Percentiles rank a stretch among this genome's conserved stretches.
Evolutionary conservation across 2,329 filamentous ascomycete genomes (phyloP).

Genomic region (Xylaria sp.): DNA sequence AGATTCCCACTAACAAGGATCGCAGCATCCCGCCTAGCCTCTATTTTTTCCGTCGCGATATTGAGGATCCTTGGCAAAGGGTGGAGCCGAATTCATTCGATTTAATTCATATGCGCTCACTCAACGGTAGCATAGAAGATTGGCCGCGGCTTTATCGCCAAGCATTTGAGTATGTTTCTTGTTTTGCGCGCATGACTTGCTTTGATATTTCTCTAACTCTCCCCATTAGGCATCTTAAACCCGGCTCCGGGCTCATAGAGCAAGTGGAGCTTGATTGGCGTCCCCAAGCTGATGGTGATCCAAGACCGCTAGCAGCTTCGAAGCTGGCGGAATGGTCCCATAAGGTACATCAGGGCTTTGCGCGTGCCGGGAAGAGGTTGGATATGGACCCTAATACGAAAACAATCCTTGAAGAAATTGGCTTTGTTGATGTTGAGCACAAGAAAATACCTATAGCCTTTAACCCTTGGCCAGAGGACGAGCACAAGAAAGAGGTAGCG

Average conservation of each 20-base stretch:
- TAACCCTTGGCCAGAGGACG: constrained; percentile 77
- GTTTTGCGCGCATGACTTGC: background rate
- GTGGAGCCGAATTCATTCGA: constrained; percentile 72
- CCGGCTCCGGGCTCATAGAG: constrained; percentile 80
- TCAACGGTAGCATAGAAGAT: constrained; percentile 79
- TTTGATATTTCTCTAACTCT: constrained; percentile 12
- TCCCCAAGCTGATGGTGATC: constrained; percentile 75
- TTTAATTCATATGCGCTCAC: constrained; percentile 83
- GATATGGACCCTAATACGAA: constrained; percentile 67
- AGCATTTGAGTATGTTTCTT: constrained; percentile 67
- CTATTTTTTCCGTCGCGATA: constrained; percentile 77
- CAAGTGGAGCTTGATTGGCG: constrained; percentile 90
- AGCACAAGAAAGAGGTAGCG: constrained; percentile 74
- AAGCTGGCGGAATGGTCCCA: constrained; percentile 75
- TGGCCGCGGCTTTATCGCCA: constrained; percentile 82
- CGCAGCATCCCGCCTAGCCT: constrained; percentile 76
- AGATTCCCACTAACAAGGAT: constrained; percentile 33
- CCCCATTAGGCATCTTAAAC: constrained; percentile 75
- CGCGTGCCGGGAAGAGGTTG: constrained; percentile 72
- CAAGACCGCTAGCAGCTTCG: constrained; percentile 55
- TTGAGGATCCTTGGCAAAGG: constrained; percentile 77
- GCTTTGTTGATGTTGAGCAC: constrained; percentile 84
- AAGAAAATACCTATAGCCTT: constrained; percentile 75
- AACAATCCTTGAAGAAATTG: constrained; percentile 71
- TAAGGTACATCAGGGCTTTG: constrained; percentile 74